Conservation (phyloP, 2,329 filamentous ascomycete species). For the Xylariaceae sp. region DNA sequence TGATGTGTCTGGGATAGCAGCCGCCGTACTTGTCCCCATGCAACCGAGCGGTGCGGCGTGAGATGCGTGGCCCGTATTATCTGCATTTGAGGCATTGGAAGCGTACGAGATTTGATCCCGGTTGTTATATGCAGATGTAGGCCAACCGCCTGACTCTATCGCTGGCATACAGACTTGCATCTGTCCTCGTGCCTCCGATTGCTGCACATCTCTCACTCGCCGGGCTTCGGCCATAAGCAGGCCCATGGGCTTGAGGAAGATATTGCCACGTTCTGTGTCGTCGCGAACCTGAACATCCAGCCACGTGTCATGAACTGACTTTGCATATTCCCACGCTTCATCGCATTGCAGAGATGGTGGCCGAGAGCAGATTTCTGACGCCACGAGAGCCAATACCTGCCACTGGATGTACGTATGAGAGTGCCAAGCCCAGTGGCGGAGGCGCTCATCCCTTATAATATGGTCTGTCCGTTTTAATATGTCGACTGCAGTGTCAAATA, state of each 20-base stretch:
- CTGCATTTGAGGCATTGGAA: slow-evolving; percentile 1
- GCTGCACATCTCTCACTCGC: slow-evolving; percentile 11
- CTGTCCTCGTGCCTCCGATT: slow-evolving; percentile 4
- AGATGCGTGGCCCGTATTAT: neutral
- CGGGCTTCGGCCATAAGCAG: slow-evolving; percentile 13
- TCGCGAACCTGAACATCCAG: slow-evolving; percentile 12
- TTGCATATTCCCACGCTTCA: slow-evolving; percentile 12
- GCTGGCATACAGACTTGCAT: neutral
- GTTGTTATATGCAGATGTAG: slow-evolving; percentile 3
- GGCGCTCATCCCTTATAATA: slow-evolving; percentile 12
- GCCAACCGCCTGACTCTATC: neutral
- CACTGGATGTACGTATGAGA: slow-evolving; percentile 16
- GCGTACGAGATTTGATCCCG: neutral
- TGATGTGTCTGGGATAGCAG: neutral
- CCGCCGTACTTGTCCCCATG: no score
- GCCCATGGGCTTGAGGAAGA: slow-evolving; percentile 14
- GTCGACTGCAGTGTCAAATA: slow-evolving; percentile 7
- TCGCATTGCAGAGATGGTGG: slow-evolving; percentile 16
- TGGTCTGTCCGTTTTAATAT: slow-evolving; percentile 8
- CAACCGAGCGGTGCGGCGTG: no score
- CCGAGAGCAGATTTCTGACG: slow-evolving; percentile 16
- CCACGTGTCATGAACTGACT: slow-evolving; percentile 12
- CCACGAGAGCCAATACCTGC: slow-evolving; percentile 14
- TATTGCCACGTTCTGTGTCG: slow-evolving; percentile 12
- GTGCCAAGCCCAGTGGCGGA: slow-evolving; percentile 14